Percentiles rank a stretch among this genome's conserved stretches.
phyloP scores from a whole-genome alignment of 2,329 filamentous ascomycete genomes.

The Neonectria faginata region DNA sequence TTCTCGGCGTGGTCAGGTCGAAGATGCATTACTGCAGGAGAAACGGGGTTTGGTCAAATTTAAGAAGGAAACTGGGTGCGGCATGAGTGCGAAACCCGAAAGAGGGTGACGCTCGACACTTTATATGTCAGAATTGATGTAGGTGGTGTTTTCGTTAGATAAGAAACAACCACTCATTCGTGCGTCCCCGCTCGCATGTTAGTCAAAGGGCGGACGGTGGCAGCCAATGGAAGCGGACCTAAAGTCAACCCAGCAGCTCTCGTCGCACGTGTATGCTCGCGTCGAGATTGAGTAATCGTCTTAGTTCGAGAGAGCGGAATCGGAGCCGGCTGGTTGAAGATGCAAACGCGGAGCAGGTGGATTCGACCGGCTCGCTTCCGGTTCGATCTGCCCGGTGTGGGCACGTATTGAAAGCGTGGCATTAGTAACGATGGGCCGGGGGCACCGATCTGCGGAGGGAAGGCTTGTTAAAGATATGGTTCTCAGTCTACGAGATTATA shows the following conservation, averaged over 20 bases:
- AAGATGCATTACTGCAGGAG: slow-evolving; percentile 62
- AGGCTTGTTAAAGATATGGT: neutral
- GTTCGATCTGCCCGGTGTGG: slow-evolving; percentile 28
- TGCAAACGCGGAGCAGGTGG: slow-evolving; percentile 12
- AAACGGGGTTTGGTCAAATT: no score
- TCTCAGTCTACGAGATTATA: neutral
- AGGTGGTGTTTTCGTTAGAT: neutral
- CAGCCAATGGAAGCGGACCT: slow-evolving; percentile 14
- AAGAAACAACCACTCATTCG: neutral
- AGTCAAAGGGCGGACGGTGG: neutral
- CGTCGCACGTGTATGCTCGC: slow-evolving; percentile 1
- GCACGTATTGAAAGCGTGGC: slow-evolving; percentile 14
- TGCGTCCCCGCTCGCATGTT: slow-evolving; percentile 3
- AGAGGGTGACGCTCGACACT: neutral
- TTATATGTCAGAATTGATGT: neutral
- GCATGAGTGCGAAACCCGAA: neutral
- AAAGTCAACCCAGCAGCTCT: slow-evolving; percentile 11
- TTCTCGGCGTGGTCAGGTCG: slow-evolving; percentile 64
- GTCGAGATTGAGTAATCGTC: slow-evolving; percentile 17
- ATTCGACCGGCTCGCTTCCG: slow-evolving; percentile 15
- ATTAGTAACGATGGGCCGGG: slow-evolving; percentile 21
- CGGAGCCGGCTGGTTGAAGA: slow-evolving; percentile 9
- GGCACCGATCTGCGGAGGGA: neutral
- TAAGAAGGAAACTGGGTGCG: rapidly evolving
- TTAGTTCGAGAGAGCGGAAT: slow-evolving; percentile 30